Evolutionary conservation across 495 filamentous ascomycete species (phyloP).

Genomic region (Hypoxylon lenormandii): DNA sequence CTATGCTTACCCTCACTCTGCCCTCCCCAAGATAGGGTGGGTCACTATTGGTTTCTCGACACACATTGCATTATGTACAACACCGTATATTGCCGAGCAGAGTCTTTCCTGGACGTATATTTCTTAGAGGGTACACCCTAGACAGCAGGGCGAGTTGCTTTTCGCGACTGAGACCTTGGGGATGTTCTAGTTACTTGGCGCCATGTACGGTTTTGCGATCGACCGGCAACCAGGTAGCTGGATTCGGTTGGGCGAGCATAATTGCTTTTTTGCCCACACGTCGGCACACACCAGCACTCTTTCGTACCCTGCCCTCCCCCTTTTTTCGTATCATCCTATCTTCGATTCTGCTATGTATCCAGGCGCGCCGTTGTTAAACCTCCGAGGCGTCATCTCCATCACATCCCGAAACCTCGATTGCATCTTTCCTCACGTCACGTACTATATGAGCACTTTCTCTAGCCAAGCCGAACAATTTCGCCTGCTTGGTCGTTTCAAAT

Average conservation of each 20-base stretch:
- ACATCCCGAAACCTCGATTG: no score
- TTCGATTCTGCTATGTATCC: no score
- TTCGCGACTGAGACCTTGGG: constrained; percentile 39
- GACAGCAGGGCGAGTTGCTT: constrained; percentile 29
- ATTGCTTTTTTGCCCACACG: constrained; percentile 23
- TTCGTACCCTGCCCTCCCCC: neutral
- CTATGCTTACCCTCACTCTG: constrained; percentile 35
- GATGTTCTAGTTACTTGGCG: constrained; percentile 34
- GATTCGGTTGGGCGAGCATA: constrained; percentile 10
- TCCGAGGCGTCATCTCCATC: no score
- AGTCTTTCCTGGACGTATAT: constrained; percentile 26
- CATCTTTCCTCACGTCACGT: no score
- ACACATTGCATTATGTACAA: constrained; percentile 41
- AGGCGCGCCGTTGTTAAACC: no score
- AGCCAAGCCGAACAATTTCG: no score
- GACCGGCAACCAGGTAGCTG: constrained; percentile 35
- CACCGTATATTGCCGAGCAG: constrained; percentile 38
- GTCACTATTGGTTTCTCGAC: constrained; percentile 33
- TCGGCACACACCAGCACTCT: neutral
- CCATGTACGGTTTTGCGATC: constrained; percentile 25
- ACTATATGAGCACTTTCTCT: no score
- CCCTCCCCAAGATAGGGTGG: constrained; percentile 8
- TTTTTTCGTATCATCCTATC: neutral
- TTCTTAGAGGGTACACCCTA: constrained; percentile 4
- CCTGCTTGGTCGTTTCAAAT: neutral